Base-by-base conservation (phyloP, 2,329 filamentous ascomycete genomes). In the Epichloe amarillans region DNA sequence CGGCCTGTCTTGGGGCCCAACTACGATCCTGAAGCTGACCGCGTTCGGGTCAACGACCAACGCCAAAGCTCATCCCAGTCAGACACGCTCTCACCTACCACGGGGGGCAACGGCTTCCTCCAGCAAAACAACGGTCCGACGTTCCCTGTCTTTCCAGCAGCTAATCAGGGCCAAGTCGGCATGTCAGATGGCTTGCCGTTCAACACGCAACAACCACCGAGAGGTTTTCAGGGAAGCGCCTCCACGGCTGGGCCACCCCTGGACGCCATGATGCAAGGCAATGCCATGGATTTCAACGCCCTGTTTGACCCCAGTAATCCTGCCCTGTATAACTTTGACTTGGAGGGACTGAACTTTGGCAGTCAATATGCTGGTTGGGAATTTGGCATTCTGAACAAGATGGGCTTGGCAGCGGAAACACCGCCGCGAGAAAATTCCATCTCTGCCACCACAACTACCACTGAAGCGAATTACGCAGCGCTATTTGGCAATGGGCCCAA, bases 341-440 rank as follows among this genome's bases (percentile, higher is more conserved):
- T 96, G 11, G 89, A 94, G 50, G 89, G 88, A 53, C 78, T 96
- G 64, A 69, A 70, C 51, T 98, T 97, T 66, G 90, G 89, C 51
- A 97, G 93, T 63, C 88, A 95, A 56, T 98, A 97, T 63, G 91
- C 90, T 53, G 91, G 90, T 17, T 76, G 95, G 66, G 93, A 97
- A 66, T 96, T 97, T 65, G 86, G 89, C 50, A 96, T 97, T 79
- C 79, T 98, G 0, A 89, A 88, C 30, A 91, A 97, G 65, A 95
- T 98, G 86, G 88, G 88, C 5, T 56, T 69, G 12, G 53, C 87
- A 14, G 85, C 82, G n/a, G 87, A 93, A 58, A 86, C 82, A 15
- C 82, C 84, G 6, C 80, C 84, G 5, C 80, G 81, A 50, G 87
- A 93, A 67, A 77, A 58, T 66, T 74, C 63, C 58, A 66, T 64